phyloP scores from a whole-genome alignment of 2,329 filamentous ascomycete species.

The Hymenoscyphus repandus region DNA sequence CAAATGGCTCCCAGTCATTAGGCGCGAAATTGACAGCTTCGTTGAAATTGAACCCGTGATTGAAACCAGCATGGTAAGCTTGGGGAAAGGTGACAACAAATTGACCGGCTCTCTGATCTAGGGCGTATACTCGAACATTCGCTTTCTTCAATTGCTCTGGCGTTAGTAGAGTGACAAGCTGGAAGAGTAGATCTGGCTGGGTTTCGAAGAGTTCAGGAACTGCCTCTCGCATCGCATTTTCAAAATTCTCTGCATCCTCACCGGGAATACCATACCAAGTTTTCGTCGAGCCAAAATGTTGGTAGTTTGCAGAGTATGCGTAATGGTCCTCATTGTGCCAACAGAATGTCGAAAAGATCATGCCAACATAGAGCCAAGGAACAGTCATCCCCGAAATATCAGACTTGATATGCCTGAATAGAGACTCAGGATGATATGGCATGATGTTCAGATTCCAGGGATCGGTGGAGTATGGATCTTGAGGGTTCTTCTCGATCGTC shows the following conservation, averaged over 20 bases:
- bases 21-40: conserved; percentile 98
- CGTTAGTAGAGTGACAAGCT: conserved; percentile 91
- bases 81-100: conserved; percentile 96
- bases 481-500: conserved; percentile 84
- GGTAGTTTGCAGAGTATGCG: conserved; percentile 95
- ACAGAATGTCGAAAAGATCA: conserved; percentile 99
- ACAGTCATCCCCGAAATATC: conserved; percentile 99
- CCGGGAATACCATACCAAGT: conserved; percentile 99
- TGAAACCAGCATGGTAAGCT: conserved; percentile 96
- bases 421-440: conserved; percentile 81
- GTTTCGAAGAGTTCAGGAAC: conserved; percentile 96
- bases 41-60: conserved; percentile 98
- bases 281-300: conserved; percentile 96
- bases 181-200: conserved; percentile 92
- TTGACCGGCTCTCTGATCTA: conserved; percentile 94
- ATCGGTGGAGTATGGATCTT: conserved; percentile 80
- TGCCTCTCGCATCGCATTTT: conserved; percentile 89
- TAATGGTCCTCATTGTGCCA: conserved; percentile 99
- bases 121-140: conserved; percentile 84
- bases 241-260: conserved; percentile 89
- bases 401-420: conserved; percentile 96
- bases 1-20: conserved; percentile 89
- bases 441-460: conserved; percentile 95
- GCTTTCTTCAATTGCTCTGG: conserved; percentile 91
- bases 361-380: conserved; percentile 97